A percentile compares a stretch with the other conserved stretches of the same genome.
phyloP scores from a whole-genome alignment of 2,329 filamentous ascomycete genomes.

The Fusarium brachygibbosum region DNA sequence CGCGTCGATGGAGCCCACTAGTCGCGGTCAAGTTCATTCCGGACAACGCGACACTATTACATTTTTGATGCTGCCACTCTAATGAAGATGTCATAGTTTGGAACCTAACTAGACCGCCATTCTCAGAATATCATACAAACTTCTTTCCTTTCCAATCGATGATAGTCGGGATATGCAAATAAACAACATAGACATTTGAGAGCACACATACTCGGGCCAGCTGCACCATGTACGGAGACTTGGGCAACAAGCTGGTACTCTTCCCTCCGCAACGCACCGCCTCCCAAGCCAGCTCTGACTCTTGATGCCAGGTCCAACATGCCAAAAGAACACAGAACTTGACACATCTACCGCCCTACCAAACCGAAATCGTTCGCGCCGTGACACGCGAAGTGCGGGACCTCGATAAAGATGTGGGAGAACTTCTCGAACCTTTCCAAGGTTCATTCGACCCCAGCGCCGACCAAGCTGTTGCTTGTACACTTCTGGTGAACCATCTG shows the following conservation, averaged over 20 bases:
- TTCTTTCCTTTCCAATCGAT: background rate
- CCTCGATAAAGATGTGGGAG: conserved; percentile 85
- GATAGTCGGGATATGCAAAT: conserved; percentile 1
- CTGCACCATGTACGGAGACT: conserved; percentile 83
- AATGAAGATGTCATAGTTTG: conserved; percentile 19
- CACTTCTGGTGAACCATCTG: conserved; percentile 91
- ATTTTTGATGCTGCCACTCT: conserved; percentile 17
- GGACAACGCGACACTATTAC: conserved; percentile 28
- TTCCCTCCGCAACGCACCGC: background rate
- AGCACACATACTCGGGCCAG: conserved; percentile 10
- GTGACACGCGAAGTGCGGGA: conserved; percentile 94
- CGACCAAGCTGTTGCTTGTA: conserved; percentile 87
- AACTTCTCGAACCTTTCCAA: conserved; percentile 84
- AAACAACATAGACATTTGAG: background rate
- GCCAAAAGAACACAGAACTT: conserved; percentile 95
- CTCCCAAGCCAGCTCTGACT: conserved; percentile 14
- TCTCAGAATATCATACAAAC: background rate
- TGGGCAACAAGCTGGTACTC: conserved; percentile 84
- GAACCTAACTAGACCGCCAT: conserved; percentile 10
- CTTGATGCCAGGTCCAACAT: conserved; percentile 79
- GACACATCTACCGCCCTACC: conserved; percentile 88
- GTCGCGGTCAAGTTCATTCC: conserved; percentile 25
- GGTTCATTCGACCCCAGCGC: conserved; percentile 87
- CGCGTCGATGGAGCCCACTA: conserved; percentile 35
- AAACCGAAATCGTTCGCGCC: conserved; percentile 88